phyloP scores from a whole-genome alignment of 1,284 basidiomycete genomes.

The Filobasidium uniguttulatum region DNA sequence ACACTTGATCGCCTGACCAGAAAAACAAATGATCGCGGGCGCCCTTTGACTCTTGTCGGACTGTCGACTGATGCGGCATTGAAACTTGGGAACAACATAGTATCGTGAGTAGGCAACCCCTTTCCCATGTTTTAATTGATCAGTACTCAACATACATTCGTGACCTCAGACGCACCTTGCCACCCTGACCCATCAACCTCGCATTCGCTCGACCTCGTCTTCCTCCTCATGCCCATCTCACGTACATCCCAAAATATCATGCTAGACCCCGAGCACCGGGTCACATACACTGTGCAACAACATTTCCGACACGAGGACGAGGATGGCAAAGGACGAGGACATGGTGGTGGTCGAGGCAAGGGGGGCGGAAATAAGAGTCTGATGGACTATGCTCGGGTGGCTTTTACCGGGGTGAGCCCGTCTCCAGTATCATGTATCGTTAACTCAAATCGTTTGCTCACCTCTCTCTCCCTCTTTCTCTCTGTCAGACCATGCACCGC shows the following conservation, averaged over 20 bases:
- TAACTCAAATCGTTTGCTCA: background rate
- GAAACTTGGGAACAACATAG: conserved; percentile 1
- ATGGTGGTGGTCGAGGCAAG: conserved; percentile 20
- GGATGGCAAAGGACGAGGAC: conserved; percentile 11
- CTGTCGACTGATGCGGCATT: background rate
- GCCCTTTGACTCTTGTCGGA: background rate
- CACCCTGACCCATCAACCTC: conserved; percentile 47
- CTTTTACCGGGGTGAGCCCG: conserved; percentile 43
- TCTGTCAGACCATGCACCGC: conserved; percentile 19
- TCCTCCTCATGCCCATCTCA: conserved; percentile 52
- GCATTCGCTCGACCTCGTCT: no score
- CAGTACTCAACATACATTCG: background rate
- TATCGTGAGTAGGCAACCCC: conserved; percentile 15
- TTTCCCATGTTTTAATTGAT: conserved; percentile 1
- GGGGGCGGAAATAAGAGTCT: conserved; percentile 34
- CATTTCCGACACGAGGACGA: conserved; percentile 33
- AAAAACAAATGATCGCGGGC: no score
- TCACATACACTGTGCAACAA: conserved; percentile 41
- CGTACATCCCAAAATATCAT: conserved; percentile 48
- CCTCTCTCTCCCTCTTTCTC: background rate
- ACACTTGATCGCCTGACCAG: background rate
- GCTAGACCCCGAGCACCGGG: conserved; percentile 37
- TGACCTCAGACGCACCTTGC: conserved; percentile 44
- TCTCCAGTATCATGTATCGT: background rate
- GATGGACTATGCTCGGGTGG: conserved; percentile 39